Evolutionary conservation across 2,329 filamentous ascomycete genomes (phyloP).

Genomic region (Microsporum canis): DNA sequence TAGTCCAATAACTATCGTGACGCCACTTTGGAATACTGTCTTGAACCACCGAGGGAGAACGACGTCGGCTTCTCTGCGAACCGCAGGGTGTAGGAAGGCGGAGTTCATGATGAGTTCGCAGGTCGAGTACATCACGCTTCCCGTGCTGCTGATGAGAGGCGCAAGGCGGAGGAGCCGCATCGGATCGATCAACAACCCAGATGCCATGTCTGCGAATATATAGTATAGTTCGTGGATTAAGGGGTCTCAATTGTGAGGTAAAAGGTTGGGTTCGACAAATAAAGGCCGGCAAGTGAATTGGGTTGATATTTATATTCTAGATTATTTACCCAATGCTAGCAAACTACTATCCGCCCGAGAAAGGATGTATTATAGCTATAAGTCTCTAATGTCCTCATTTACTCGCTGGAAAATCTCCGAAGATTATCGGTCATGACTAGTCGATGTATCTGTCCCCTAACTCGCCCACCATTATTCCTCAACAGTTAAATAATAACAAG

Average conservation of each 20-base stretch:
- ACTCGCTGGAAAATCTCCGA: not conserved
- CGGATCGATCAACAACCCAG: slow-evolving; percentile 11
- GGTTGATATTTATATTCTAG: not conserved
- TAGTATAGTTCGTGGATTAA: not conserved
- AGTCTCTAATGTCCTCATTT: not conserved
- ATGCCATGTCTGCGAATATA: slow-evolving; percentile 7
- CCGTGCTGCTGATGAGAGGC: slow-evolving; percentile 40
- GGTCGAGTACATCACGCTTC: slow-evolving; percentile 36
- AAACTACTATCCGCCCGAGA: not conserved
- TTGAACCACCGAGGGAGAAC: slow-evolving; percentile 37
- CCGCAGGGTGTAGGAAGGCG: slow-evolving; percentile 15
- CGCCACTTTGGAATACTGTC: slow-evolving; percentile 31
- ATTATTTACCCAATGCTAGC: not conserved
- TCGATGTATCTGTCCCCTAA: not conserved
- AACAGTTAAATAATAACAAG: too few relatives aligned
- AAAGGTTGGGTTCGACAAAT: too few relatives aligned
- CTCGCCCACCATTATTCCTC: too few relatives aligned
- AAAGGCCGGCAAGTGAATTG: not conserved
- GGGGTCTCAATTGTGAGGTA: not conserved
- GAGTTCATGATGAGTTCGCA: slow-evolving; percentile 26
- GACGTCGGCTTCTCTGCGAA: slow-evolving; percentile 15
- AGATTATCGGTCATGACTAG: not conserved
- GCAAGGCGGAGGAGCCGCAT: slow-evolving; percentile 29
- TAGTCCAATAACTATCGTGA: slow-evolving; percentile 14
- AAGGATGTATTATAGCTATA: not conserved